Evolutionary conservation across 768 basidiomycete genomes (phyloP).

Genomic region (Pluteus cervinus): DNA sequence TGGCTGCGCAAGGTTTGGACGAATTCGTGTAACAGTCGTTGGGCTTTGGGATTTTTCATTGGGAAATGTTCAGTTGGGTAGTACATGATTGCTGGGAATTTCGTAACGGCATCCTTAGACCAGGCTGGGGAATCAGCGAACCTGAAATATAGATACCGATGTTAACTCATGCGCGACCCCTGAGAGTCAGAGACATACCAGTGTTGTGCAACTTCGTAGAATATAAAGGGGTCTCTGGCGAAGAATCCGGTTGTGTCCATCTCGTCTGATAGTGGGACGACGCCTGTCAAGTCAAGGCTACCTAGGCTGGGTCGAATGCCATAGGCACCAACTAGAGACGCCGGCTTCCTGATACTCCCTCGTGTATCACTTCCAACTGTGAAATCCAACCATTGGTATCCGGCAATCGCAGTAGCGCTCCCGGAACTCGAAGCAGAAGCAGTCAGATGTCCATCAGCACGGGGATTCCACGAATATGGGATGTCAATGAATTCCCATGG

Average conservation of each 20-base stretch:
- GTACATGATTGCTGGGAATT: slow-evolving; percentile 22
- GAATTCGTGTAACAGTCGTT: slow-evolving; percentile 24
- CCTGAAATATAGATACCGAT: slow-evolving; percentile 13
- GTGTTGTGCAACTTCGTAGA: slow-evolving; percentile 18
- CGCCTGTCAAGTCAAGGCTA: slow-evolving; percentile 24
- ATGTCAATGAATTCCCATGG: slow-evolving; percentile 33
- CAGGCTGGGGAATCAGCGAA: slow-evolving; percentile 24
- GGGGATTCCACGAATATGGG: slow-evolving; percentile 31
- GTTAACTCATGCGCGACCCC: not conserved
- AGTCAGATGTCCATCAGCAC: slow-evolving; percentile 30
- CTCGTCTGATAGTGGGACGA: slow-evolving; percentile 30
- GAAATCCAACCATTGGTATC: slow-evolving; percentile 32
- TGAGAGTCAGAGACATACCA: slow-evolving; percentile 19
- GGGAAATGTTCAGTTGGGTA: slow-evolving; percentile 32
- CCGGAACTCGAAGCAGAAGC: slow-evolving; percentile 33
- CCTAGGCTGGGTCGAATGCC: slow-evolving; percentile 29
- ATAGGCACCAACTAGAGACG: slow-evolving; percentile 30
- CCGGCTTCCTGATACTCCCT: slow-evolving; percentile 34
- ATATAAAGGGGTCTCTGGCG: slow-evolving; percentile 24
- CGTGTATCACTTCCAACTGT: slow-evolving; percentile 33
- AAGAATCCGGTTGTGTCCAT: slow-evolving; percentile 35
- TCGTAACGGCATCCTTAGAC: too few relatives aligned
- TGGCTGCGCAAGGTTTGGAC: slow-evolving; percentile 16
- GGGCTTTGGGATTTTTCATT: slow-evolving; percentile 22
- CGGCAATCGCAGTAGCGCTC: slow-evolving; percentile 33